These are phyloP conservation scores for Pestalotiopsis fici DNA, from an alignment of 2,329 filamentous ascomycete genomes.

Conservation along the genomic window DNA sequence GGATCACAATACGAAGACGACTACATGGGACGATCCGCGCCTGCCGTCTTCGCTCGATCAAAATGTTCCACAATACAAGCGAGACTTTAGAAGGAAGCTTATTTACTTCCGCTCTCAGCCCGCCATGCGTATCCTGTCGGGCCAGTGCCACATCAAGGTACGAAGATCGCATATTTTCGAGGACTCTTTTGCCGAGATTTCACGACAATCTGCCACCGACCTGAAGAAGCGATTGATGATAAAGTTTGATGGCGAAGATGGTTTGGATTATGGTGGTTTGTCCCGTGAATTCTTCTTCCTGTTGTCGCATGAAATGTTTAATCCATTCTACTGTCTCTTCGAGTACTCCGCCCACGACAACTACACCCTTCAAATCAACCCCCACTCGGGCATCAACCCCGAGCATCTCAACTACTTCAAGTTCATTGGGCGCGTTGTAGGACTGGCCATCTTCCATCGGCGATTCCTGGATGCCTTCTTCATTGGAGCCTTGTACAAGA, in stretches of 20 bases:
- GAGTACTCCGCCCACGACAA: constrained; percentile 99
- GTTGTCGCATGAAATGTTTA: constrained; percentile 99
- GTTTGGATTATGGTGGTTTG: constrained; percentile 94
- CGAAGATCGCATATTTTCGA: constrained; percentile 96
- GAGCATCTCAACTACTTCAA: constrained; percentile 99
- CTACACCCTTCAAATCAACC: constrained; percentile 99
- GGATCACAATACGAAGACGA: constrained; percentile 99
- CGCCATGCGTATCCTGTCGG: constrained; percentile 89
- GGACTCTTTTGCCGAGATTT: constrained; percentile 98
- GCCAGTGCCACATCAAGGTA: constrained; percentile 98
- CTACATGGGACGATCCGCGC: constrained; percentile 96
- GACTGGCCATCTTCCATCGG: constrained; percentile 95
- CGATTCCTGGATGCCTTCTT: constrained; percentile 98
- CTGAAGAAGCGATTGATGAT: constrained; percentile 99
- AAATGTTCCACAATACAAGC: constrained; percentile 98
- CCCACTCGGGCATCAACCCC: constrained; percentile 97
- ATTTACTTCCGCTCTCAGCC: constrained; percentile 99
- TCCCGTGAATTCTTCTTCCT: constrained; percentile 99
- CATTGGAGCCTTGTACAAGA: constrained; percentile 98
- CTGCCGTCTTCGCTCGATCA: constrained; percentile 95
- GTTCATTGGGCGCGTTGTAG: constrained; percentile 97
- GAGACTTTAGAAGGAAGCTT: constrained; percentile 95
- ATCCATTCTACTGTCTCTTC: constrained; percentile 98
- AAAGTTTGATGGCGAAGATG: constrained; percentile 98
- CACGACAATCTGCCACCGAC: constrained; percentile 91